A percentile compares a stretch with the other conserved stretches of the same genome.
Evolutionary conservation across 78 protist species (phyloP).

Genomic region (Dictyostelium citrinum): DNA sequence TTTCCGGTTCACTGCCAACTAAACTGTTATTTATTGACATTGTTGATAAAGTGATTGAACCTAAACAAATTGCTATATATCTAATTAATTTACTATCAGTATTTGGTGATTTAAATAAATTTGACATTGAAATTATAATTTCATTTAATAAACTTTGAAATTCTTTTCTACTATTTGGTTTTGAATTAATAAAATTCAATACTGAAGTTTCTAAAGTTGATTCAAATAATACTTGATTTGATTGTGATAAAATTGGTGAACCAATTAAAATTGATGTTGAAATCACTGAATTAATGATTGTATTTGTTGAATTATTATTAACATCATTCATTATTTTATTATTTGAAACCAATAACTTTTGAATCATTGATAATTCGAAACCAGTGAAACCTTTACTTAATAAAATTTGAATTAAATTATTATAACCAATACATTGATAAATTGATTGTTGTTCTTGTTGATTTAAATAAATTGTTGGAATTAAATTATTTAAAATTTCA

Average conservation of each 20-base stretch:
- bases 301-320: neutral
- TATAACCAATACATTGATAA: slow-evolving; percentile 2
- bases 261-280: slow-evolving; percentile 9
- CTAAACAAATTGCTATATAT: slow-evolving; percentile 7
- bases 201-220: neutral
- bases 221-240: neutral
- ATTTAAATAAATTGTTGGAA: neutral
- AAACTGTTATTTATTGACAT: neutral
- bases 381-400: neutral
- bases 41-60: slow-evolving; percentile 14
- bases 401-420: slow-evolving; percentile 1
- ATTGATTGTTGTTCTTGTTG: neutral
- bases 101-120: neutral
- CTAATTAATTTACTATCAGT: slow-evolving; percentile 28
- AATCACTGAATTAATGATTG: neutral
- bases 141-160: slow-evolving; percentile 17
- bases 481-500: neutral
- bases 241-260: slow-evolving; percentile 25
- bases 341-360: neutral
- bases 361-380: neutral
- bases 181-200: slow-evolving; percentile 27
- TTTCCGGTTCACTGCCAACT: slow-evolving; percentile 11
- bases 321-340: neutral
- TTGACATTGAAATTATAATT: neutral
- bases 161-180: slow-evolving; percentile 32